Evolutionary conservation across 768 basidiomycete species (phyloP).

Genomic region (Rickenella mellea): DNA sequence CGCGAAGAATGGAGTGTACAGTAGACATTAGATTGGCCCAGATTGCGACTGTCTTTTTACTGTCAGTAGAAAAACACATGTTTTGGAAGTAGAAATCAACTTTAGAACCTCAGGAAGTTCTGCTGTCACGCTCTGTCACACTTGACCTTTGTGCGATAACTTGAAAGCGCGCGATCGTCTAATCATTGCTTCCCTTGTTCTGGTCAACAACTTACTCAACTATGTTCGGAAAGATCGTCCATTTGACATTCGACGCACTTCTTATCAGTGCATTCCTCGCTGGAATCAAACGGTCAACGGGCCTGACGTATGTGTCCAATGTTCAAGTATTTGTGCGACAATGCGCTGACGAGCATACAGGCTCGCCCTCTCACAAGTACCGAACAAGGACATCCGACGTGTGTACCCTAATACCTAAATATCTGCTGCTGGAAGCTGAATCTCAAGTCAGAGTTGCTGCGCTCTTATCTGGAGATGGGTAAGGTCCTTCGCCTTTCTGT

Average conservation of each 20-base stretch:
- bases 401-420: conserved; percentile 22
- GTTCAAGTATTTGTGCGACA: not conserved
- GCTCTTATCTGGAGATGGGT: conserved; percentile 77
- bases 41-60: not conserved
- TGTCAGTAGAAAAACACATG: not conserved
- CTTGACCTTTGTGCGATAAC: not conserved
- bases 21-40: not conserved
- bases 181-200: not conserved
- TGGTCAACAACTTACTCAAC: not conserved
- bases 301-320: conserved; percentile 58
- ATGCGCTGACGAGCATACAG: conserved; percentile 25
- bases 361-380: conserved; percentile 64
- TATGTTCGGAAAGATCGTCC: conserved; percentile 65
- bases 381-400: conserved; percentile 87
- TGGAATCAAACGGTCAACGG: conserved; percentile 76
- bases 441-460: conserved; percentile 46
- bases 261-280: conserved; percentile 76
- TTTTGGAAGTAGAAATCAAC: not conserved
- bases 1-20: not conserved
- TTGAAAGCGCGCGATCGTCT: not conserved
- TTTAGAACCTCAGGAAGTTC: not conserved
- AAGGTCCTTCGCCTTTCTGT: not conserved
- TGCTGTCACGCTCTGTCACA: not conserved
- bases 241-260: conserved; percentile 67
- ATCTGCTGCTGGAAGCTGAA: not conserved